phyloP scores from a whole-genome alignment of 306 rosid species.

The Malus sylvestris region DNA sequence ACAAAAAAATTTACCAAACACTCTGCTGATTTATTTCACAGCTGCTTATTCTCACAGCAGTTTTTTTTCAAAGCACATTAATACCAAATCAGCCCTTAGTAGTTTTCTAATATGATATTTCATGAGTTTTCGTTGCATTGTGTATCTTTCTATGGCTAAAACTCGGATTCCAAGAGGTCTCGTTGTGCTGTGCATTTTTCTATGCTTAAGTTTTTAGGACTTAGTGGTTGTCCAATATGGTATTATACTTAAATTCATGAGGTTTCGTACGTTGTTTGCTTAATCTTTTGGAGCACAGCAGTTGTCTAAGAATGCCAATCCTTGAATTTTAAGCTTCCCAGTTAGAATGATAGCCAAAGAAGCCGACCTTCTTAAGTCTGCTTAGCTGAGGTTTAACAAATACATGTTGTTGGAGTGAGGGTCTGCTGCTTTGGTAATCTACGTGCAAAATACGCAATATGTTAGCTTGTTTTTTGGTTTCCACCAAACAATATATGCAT shows the following conservation, averaged over 20 bases:
- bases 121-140: too few relatives aligned
- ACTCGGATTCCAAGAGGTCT: too few relatives aligned
- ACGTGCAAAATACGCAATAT: not conserved
- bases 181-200: not conserved
- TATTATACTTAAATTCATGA: too few relatives aligned
- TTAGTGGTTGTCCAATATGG: too few relatives aligned
- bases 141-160: too few relatives aligned
- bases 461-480: not conserved
- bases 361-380: not conserved
- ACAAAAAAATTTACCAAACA: too few relatives aligned
- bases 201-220: too few relatives aligned
- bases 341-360: not conserved
- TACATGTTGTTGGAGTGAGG: not conserved
- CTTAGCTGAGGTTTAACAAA: not conserved
- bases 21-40: too few relatives aligned
- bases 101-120: not conserved
- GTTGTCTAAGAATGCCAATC: not conserved
- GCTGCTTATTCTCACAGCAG: too few relatives aligned
- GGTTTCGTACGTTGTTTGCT: not conserved
- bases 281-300: not conserved
- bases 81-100: too few relatives aligned
- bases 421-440: not conserved
- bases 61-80: too few relatives aligned
- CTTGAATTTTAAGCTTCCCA: not conserved
- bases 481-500: not conserved